phyloP scores from a whole-genome alignment of 805 yeast species.

The Starmerella scarabaei region DNA sequence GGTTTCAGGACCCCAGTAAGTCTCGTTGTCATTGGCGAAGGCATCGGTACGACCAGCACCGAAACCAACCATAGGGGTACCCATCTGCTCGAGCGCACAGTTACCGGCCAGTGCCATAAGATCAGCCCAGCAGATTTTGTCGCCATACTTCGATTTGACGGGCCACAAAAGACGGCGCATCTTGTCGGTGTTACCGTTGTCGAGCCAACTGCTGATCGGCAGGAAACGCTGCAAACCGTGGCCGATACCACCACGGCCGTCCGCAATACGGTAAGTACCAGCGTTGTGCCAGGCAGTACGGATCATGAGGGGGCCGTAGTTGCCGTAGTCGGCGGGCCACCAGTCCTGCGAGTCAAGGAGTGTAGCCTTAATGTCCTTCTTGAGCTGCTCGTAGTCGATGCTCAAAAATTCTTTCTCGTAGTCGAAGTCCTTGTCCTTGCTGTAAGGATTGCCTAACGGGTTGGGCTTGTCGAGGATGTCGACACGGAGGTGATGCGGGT shows the following conservation, averaged over 20 bases:
- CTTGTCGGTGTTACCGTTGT: slow-evolving; percentile 18
- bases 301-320: slow-evolving; percentile 17
- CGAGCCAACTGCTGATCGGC: slow-evolving; percentile 16
- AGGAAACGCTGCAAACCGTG: slow-evolving; percentile 16
- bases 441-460: slow-evolving; percentile 9
- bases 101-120: slow-evolving; percentile 16
- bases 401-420: slow-evolving; percentile 11
- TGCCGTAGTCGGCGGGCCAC: slow-evolving; percentile 20
- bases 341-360: slow-evolving; percentile 15
- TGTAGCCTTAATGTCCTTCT: slow-evolving; percentile 9
- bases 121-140: slow-evolving; percentile 17
- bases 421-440: slow-evolving; percentile 6
- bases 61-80: slow-evolving; percentile 14
- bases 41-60: slow-evolving; percentile 16
- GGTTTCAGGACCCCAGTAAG: slow-evolving; percentile 17
- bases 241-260: slow-evolving; percentile 19
- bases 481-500: slow-evolving; percentile 14
- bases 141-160: slow-evolving; percentile 19
- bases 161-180: slow-evolving; percentile 19
- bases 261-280: slow-evolving; percentile 18
- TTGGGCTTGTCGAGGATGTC: slow-evolving; percentile 15
- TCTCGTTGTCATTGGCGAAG: slow-evolving; percentile 14
- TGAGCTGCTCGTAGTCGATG: slow-evolving; percentile 12
- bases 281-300: slow-evolving; percentile 18
- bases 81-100: slow-evolving; percentile 18